These are phyloP conservation scores for Verruconis gallopava DNA, from an alignment of 2,329 filamentous ascomycete genomes.

Conservation along the genomic window DNA sequence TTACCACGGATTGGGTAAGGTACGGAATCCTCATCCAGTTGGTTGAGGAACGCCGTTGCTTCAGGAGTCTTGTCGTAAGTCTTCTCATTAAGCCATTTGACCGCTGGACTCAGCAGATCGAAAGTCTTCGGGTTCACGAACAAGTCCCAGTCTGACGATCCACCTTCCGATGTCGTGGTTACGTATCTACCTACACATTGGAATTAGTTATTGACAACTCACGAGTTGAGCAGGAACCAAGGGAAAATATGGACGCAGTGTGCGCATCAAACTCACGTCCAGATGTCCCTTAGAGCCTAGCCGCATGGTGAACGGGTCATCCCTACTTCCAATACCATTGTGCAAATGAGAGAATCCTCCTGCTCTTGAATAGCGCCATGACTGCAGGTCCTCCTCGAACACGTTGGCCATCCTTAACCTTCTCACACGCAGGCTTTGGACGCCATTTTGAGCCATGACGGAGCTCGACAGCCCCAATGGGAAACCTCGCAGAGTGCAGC, in stretches of 20 bases:
- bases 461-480: constrained; percentile 13
- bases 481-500: constrained; percentile 24
- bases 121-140: no score
- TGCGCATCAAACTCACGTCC: no score
- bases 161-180: no score
- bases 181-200: no score
- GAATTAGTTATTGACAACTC: no score
- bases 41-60: background rate
- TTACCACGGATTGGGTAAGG: constrained; percentile 13
- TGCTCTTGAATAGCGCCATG: constrained; percentile 19
- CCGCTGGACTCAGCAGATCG: background rate
- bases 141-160: no score
- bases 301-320: no score
- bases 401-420: constrained; percentile 22
- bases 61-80: constrained; percentile 5
- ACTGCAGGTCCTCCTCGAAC: constrained; percentile 14
- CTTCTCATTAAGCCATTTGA: constrained; percentile 6
- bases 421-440: constrained; percentile 31
- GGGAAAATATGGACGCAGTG: no score
- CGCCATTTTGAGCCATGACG: constrained; percentile 18
- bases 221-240: no score
- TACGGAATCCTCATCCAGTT: constrained; percentile 11
- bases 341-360: constrained; percentile 18
- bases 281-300: no score
- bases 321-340: constrained; percentile 15